These are phyloP conservation scores for Fistulina hepatica DNA, from an alignment of 1,284 basidiomycete genomes.

Conservation along the genomic window DNA sequence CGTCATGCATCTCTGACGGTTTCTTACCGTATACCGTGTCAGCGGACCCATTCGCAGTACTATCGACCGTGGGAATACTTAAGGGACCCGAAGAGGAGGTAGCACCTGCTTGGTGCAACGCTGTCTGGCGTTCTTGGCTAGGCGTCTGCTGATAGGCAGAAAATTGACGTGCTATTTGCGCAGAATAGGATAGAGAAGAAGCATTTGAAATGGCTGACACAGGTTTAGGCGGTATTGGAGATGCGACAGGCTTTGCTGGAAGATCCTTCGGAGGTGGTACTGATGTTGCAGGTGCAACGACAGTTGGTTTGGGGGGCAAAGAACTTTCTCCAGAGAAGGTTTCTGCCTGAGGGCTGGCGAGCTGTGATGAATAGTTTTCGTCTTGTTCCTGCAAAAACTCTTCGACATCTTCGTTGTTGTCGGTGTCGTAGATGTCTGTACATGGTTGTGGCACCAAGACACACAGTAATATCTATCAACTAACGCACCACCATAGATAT, in stretches of 20 bases:
- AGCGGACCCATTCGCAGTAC: slow-evolving; percentile 18
- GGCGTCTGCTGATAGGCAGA: slow-evolving; percentile 51
- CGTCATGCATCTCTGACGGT: slow-evolving; percentile 85
- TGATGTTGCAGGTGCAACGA: slow-evolving; percentile 8
- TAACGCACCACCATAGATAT: slow-evolving; percentile 29
- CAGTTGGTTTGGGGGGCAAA: slow-evolving; percentile 10
- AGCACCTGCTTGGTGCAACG: slow-evolving; percentile 18
- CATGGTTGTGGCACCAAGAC: slow-evolving; percentile 1
- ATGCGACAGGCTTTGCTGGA: slow-evolving; percentile 1
- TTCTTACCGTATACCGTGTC: slow-evolving; percentile 43
- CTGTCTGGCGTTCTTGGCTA: slow-evolving; percentile 42
- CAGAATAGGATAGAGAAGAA: slow-evolving; percentile 46
- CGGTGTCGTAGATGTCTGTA: slow-evolving; percentile 33
- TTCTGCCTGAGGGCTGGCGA: slow-evolving; percentile 11
- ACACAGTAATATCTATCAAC: neutral
- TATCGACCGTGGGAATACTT: slow-evolving; percentile 24
- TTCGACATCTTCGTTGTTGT: slow-evolving; percentile 25
- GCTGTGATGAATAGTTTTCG: slow-evolving; percentile 10
- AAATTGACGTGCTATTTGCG: slow-evolving; percentile 62
- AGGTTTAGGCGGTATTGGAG: slow-evolving; percentile 25
- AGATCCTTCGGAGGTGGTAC: slow-evolving; percentile 7
- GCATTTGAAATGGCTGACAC: slow-evolving; percentile 13
- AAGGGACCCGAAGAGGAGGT: slow-evolving; percentile 12
- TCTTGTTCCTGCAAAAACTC: too few species aligned
- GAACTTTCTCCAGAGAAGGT: slow-evolving; percentile 9